These are phyloP conservation scores for Panellus pusillus DNA, from an alignment of 768 basidiomycete genomes.

Conservation along the genomic window DNA sequence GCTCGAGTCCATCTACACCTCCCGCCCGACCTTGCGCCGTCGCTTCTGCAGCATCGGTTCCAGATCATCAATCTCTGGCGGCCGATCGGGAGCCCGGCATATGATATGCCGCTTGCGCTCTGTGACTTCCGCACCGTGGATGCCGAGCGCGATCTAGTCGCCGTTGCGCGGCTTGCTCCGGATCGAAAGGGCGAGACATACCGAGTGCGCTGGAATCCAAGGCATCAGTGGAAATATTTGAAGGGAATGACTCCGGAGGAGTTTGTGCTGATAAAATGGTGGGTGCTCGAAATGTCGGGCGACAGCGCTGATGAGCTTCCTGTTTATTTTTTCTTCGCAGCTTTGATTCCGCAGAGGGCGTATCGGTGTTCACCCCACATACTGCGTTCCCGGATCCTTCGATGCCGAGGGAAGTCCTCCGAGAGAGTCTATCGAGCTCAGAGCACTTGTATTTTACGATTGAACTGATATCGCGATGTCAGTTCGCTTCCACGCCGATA, in stretches of 20 bases:
- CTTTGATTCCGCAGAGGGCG: slow-evolving; percentile 32
- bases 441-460: slow-evolving; percentile 66
- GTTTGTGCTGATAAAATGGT: slow-evolving; percentile 41
- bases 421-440: slow-evolving; percentile 61
- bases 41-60: slow-evolving; percentile 38
- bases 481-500: too few relatives aligned
- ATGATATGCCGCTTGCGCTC: slow-evolving; percentile 40
- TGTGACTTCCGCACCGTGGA: slow-evolving; percentile 44
- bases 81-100: slow-evolving; percentile 38
- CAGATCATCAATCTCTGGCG: slow-evolving; percentile 52
- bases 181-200: slow-evolving; percentile 40
- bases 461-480: neutral
- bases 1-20: slow-evolving; percentile 40
- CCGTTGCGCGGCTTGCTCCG: slow-evolving; percentile 33
- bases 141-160: slow-evolving; percentile 30
- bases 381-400: slow-evolving; percentile 59
- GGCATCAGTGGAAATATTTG: slow-evolving; percentile 41
- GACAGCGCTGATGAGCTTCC: slow-evolving; percentile 3
- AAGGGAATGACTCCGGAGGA: slow-evolving; percentile 36
- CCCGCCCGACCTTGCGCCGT: slow-evolving; percentile 34
- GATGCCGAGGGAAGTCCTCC: slow-evolving; percentile 46
- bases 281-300: too few relatives aligned
- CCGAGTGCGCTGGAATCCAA: slow-evolving; percentile 31
- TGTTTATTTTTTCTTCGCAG: slow-evolving; percentile 19
- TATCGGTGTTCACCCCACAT: slow-evolving; percentile 60